Percentiles rank a stretch among this genome's conserved stretches.
These are phyloP conservation scores for Roridomyces roridus DNA, from an alignment of 768 basidiomycete genomes.

Conservation along the genomic window DNA sequence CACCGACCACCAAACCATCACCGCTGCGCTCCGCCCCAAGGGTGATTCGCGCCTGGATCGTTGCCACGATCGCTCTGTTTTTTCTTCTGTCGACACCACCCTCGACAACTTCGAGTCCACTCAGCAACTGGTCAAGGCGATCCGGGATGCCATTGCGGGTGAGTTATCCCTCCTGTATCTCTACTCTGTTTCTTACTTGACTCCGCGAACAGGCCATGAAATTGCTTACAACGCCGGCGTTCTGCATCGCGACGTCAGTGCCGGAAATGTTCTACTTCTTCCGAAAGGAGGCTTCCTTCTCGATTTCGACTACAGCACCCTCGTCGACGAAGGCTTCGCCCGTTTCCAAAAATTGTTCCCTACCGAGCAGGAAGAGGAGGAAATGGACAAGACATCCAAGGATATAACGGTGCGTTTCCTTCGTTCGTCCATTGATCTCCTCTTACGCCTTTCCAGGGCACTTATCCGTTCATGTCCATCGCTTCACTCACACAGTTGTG, in stretches of 20 bases:
- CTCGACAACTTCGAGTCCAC: background rate
- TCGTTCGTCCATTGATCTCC: background rate
- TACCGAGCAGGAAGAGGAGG: background rate
- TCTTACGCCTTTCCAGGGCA: conserved; percentile 4
- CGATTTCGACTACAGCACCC: conserved; percentile 8
- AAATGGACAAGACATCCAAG: background rate
- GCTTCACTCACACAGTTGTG: background rate
- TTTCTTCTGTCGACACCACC: background rate
- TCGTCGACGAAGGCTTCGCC: background rate
- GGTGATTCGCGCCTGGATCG: background rate
- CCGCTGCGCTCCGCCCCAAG: background rate
- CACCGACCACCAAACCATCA: background rate
- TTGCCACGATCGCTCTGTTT: conserved; percentile 1
- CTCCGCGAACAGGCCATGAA: conserved; percentile 2
- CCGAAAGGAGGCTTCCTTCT: conserved; percentile 3
- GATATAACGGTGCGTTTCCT: conserved; percentile 5
- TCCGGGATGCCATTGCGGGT: conserved; percentile 5
- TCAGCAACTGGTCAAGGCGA: background rate
- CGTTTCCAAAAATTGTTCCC: background rate
- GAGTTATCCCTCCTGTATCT: background rate
- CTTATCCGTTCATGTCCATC: conserved; percentile 4
- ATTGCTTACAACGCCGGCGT: conserved; percentile 8
- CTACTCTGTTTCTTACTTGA: background rate
- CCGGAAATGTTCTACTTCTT: conserved; percentile 6
- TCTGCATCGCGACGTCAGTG: conserved; percentile 16